Base-by-base conservation (phyloP, 257 asterid genomes). In the Avicennia marina region DNA sequence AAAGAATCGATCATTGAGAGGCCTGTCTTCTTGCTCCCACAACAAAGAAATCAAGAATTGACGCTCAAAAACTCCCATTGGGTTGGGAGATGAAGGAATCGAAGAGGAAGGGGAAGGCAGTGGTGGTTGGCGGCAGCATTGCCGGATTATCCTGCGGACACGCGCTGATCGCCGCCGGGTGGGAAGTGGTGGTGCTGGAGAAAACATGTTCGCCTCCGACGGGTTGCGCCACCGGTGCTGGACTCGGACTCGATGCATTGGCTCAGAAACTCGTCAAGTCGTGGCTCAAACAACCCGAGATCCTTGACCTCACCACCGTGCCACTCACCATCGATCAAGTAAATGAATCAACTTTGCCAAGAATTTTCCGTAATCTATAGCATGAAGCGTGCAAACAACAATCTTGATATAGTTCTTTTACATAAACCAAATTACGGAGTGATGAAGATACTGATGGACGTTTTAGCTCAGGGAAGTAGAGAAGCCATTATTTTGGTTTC, bases 121-220 rank as follows among this genome's bases (percentile, higher is more conserved):
- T 78, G 40, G 76, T 83, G 10, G 83, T 80, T 11, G 88, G 93
- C 22, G 93, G 93, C n/a, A 83, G 93, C 68, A 83, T 80, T 52
- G 83, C 78, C 10, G 88, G 88, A 4, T 52, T 83, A 24, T 80
- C 78, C 8, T 63, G 77, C n/a, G 85, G 83, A 4, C 85, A 80
- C 51, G 72, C 88, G 6, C 83, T 83, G 9, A n/a, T 80, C n/a
- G 50, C 21, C 42, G 83, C 80, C 2, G 88, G 81, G 1, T 83
- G 88, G 93, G 81, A 83, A 27, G 88, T 80, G 39, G 77, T 73
- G 59, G 81, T 83, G 56, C 58, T 83, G 53, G 93, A 83, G 72
- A 80, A 83, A 58, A 75, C 85, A 0, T 11, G 56, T 25, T 44
- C 78, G 31, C 85, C 88, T 2, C 84, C 85, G 2, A 65, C 52